phyloP scores from a whole-genome alignment of 495 filamentous ascomycete species.

The Apodospora peruviana region DNA sequence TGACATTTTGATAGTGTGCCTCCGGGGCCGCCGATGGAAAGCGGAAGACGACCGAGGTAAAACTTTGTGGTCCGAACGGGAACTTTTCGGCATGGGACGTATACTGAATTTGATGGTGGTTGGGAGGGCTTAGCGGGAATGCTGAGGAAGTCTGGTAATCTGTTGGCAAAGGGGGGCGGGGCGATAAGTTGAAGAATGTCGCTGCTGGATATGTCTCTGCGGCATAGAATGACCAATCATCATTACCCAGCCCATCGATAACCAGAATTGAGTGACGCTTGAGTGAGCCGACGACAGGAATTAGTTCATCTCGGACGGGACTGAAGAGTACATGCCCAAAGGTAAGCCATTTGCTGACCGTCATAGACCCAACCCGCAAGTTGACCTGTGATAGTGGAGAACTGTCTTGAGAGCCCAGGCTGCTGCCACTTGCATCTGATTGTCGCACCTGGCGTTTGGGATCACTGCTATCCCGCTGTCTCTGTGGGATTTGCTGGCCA shows the following conservation, averaged over 20 bases:
- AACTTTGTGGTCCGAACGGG: constrained; percentile 83
- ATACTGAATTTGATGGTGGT: constrained; percentile 82
- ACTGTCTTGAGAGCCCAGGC: constrained; percentile 45
- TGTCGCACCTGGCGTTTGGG: constrained; percentile 33
- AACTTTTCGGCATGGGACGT: constrained; percentile 61
- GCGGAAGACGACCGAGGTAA: constrained; percentile 78
- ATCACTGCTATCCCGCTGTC: constrained; percentile 18
- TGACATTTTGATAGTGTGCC: constrained; percentile 65
- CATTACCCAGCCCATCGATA: constrained; percentile 75
- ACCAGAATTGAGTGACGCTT: constrained; percentile 69
- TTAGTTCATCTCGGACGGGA: constrained; percentile 76
- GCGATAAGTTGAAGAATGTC: constrained; percentile 78
- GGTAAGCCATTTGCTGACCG: constrained; percentile 73
- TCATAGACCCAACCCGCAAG: constrained; percentile 70
- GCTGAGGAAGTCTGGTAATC: constrained; percentile 27
- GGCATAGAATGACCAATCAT: constrained; percentile 98
- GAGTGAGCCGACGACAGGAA: constrained; percentile 36
- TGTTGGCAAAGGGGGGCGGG: constrained; percentile 36
- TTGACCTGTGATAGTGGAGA: constrained; percentile 69
- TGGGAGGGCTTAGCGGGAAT: constrained; percentile 61
- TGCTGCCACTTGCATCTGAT: constrained; percentile 40
- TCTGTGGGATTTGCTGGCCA: not conserved
- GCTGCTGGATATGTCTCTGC: constrained; percentile 84
- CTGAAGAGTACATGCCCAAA: constrained; percentile 95
- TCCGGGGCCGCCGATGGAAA: constrained; percentile 78